A percentile compares a stretch with the other conserved stretches of the same genome.
Evolutionary conservation across 1,139 yeast species (phyloP).

Genomic region (Hemisphaericaspora xylofermentans): DNA sequence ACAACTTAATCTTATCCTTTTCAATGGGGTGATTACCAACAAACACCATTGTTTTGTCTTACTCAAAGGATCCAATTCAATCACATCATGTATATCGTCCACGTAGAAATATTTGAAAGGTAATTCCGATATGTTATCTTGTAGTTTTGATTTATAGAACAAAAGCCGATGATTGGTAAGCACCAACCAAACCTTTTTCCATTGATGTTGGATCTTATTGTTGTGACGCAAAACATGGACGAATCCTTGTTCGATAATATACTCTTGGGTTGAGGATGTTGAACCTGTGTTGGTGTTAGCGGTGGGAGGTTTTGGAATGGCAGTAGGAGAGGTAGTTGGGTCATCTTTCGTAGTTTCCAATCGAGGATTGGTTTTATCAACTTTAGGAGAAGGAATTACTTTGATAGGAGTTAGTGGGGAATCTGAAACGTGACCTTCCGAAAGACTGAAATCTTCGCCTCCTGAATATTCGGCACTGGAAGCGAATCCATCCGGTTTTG

Average conservation of each 20-base stretch:
- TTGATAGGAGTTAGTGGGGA: conserved; percentile 5
- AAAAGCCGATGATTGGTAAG: conserved; percentile 41
- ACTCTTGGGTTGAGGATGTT: conserved; percentile 22
- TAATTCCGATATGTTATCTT: background rate
- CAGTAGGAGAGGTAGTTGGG: background rate
- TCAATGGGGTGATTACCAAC: conserved; percentile 47
- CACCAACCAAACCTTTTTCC: conserved; percentile 45
- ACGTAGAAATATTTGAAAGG: conserved; percentile 24
- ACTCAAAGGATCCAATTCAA: conserved; percentile 41
- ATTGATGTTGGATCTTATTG: conserved; percentile 43
- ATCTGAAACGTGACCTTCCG: conserved; percentile 6
- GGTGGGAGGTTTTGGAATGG: background rate
- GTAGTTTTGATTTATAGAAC: conserved; percentile 35
- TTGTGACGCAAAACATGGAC: conserved; percentile 31
- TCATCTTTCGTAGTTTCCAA: conserved; percentile 5
- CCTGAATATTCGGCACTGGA: conserved; percentile 3
- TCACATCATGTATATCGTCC: conserved; percentile 47
- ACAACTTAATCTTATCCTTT: conserved; percentile 46
- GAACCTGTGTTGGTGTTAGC: background rate
- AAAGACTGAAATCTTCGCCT: conserved; percentile 5
- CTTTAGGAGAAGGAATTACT: background rate
- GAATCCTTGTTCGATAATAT: conserved; percentile 42
- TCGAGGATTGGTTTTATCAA: conserved; percentile 4
- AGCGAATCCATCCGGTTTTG: background rate
- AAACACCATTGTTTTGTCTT: conserved; percentile 38